These are phyloP conservation scores for Pseudogymnoascus sp. DNA, from an alignment of 2,329 filamentous ascomycete genomes.

Conservation along the genomic window DNA sequence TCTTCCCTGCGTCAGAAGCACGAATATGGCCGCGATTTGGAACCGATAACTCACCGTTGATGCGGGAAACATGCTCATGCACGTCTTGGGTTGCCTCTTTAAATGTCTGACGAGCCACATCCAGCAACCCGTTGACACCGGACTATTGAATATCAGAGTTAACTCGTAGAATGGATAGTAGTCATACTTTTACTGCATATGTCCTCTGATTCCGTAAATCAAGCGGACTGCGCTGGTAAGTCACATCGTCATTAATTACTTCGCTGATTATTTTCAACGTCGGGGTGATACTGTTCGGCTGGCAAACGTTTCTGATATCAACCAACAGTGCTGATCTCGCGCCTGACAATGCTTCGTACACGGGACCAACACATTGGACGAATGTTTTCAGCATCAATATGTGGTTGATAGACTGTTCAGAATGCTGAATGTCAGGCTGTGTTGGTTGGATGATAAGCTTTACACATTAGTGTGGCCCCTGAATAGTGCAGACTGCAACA, in stretches of 20 bases:
- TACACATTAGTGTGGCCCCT: conserved; percentile 18
- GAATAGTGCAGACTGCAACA: conserved; percentile 18
- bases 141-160: conserved; percentile 38
- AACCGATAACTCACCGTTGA: conserved; percentile 46
- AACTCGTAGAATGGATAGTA: neutral
- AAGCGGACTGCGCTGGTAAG: conserved; percentile 67
- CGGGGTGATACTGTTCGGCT: conserved; percentile 48
- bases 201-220: conserved; percentile 84
- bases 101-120: conserved; percentile 81
- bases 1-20: conserved; percentile 18
- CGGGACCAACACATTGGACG: conserved; percentile 54
- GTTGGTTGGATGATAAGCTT: conserved; percentile 70
- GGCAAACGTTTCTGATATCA: conserved; percentile 62
- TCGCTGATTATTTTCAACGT: conserved; percentile 57
- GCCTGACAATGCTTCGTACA: conserved; percentile 59
- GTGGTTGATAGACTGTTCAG: conserved; percentile 77
- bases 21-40: neutral
- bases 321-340: conserved; percentile 55
- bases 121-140: conserved; percentile 74
- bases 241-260: conserved; percentile 72
- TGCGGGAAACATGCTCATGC: conserved; percentile 56
- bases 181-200: conserved; percentile 68
- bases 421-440: conserved; percentile 55
- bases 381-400: conserved; percentile 82
- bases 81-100: conserved; percentile 79